phyloP scores from a whole-genome alignment of 2,329 filamentous ascomycete species.

The Coniochaeta ligniaria region DNA sequence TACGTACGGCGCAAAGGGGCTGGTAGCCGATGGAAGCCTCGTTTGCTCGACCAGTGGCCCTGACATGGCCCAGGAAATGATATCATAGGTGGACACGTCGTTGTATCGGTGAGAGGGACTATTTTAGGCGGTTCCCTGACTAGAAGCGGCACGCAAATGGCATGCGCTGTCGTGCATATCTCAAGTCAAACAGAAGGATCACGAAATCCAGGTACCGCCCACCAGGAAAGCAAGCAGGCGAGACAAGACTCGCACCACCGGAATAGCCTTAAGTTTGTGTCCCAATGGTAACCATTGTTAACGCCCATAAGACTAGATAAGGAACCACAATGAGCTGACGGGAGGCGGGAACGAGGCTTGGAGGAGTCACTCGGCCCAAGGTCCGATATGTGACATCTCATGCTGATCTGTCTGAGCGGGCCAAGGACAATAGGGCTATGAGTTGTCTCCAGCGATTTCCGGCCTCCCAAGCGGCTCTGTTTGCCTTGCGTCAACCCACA shows the following conservation, averaged over 20 bases:
- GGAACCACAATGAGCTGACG: neutral
- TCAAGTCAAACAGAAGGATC: conserved; percentile 1
- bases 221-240: neutral
- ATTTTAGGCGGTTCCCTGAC: neutral
- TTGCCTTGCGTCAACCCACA: neutral
- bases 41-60: neutral
- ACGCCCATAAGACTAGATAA: neutral
- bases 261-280: neutral
- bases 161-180: neutral
- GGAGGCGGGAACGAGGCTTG: neutral
- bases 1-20: neutral
- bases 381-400: conserved; percentile 1
- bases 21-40: neutral
- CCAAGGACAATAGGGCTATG: neutral
- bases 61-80: neutral
- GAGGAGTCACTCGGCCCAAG: neutral
- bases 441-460: neutral
- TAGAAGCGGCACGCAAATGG: neutral
- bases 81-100: neutral
- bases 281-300: neutral
- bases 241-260: conserved; percentile 1
- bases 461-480: neutral
- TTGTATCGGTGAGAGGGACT: neutral
- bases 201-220: neutral
- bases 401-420: neutral